phyloP scores from a whole-genome alignment of 129 eudicot genomes.

The Erigeron canadensis region DNA sequence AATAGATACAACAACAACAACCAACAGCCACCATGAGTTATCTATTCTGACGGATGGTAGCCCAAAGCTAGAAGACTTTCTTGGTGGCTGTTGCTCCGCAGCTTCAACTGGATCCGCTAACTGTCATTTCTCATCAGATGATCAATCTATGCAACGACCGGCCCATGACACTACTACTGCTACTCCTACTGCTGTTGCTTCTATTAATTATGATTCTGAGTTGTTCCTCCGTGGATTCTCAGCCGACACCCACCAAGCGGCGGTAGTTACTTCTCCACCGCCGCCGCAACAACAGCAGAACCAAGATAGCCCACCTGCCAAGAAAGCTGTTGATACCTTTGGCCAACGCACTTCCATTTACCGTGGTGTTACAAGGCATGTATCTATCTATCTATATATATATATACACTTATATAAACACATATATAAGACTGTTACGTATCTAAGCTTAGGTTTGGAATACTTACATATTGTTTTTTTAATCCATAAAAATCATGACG shows the following conservation, averaged over 20 bases:
- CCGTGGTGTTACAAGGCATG: conserved; percentile 86
- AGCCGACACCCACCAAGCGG: conserved; percentile 26
- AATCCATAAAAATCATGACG: too few relatives aligned
- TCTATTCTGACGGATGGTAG: conserved; percentile 35
- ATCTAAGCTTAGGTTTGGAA: too few relatives aligned
- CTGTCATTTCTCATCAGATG: conserved; percentile 31
- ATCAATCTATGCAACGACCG: conserved; percentile 13
- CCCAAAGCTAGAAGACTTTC: conserved; percentile 83
- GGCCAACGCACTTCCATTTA: conserved; percentile 86
- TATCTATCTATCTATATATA: too few relatives aligned
- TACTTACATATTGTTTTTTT: too few relatives aligned
- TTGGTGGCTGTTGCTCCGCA: conserved; percentile 43
- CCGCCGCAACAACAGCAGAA: conserved; percentile 11
- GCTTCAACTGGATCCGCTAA: conserved; percentile 25
- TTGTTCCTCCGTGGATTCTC: conserved; percentile 47
- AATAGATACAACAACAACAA: conserved; percentile 15
- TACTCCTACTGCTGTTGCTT: not conserved
- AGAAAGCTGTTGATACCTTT: conserved; percentile 57
- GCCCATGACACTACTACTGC: conserved; percentile 3
- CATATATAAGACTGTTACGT: too few relatives aligned
- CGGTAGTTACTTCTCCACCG: conserved; percentile 30
- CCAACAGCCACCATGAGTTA: conserved; percentile 19
- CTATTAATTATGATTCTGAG: conserved; percentile 40
- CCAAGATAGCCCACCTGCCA: conserved; percentile 37
- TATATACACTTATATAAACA: too few relatives aligned